Base-by-base conservation (phyloP, 2,329 filamentous ascomycete genomes). In the Trematosphaeria pertusa region DNA sequence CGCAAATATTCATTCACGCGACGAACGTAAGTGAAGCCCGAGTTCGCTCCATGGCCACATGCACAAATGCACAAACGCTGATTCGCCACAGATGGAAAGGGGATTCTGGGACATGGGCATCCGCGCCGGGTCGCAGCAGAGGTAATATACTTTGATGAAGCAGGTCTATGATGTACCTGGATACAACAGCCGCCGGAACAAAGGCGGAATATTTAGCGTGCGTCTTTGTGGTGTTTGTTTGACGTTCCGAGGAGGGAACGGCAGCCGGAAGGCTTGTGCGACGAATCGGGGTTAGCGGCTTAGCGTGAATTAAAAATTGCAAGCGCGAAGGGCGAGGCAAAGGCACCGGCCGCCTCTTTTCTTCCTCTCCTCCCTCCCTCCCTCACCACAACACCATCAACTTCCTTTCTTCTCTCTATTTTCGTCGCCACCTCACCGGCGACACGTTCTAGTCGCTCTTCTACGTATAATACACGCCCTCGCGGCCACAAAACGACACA, bases 1-100 rank as follows among this genome's bases (percentile, higher is more conserved):
- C 93, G 35, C 79, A 83, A 55, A 90, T 97, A 39, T 97, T 97
- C 65, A 84, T 91, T 36, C 87, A 91, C 59, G 90, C 88, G n/a
- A 95, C 91, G 12, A 88, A 87, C 78, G 88, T 90, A 70, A 73
- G 81, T 66, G 37, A 20, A 38, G 21, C 24, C 32, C 11, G 20
- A 17, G 8, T 15, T 45, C 21, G 26, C 37, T 43, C 34, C 32
- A 14, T 17, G 20, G 5, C 9, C 33, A 41, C n/a, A n/a, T n/a
- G n/a, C n/a, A n/a, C n/a, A n/a, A n/a, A n/a, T n/a, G n/a, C n/a
- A n/a, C n/a, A 28, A 37, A 34, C 35, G 54, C 59, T 58, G 41
- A 63, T 26, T 34, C 19, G 26, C 34, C 40, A 17, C 69, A 89
- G 81, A 84, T 90, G 80, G 87, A 91, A 71, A 85, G 82, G 53